Conservation (phyloP, 2,329 filamentous ascomycete genomes). For the Aspergillus sp. region DNA sequence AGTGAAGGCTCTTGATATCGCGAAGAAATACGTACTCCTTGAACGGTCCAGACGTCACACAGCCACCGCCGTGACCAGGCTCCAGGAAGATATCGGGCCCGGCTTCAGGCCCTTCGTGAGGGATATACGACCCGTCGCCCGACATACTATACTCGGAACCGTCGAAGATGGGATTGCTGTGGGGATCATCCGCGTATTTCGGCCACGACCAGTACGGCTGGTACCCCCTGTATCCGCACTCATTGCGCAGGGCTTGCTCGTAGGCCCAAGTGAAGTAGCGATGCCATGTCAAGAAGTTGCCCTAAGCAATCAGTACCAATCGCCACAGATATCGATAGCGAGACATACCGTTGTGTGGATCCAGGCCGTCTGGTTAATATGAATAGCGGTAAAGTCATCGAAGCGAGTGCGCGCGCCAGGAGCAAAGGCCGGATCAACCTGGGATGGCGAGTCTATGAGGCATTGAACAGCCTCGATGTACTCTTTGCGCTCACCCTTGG, state of each 20-base stretch:
- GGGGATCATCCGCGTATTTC: conserved; percentile 31
- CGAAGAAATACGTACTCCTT: conserved; percentile 6
- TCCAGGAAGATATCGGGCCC: conserved; percentile 32
- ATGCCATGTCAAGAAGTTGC: conserved; percentile 46
- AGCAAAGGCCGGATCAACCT: conserved; percentile 25
- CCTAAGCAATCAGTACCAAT: conserved; percentile 5
- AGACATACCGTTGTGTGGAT: conserved; percentile 42
- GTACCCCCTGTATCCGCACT: conserved; percentile 46
- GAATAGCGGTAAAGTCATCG: conserved; percentile 53
- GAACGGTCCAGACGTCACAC: conserved; percentile 17
- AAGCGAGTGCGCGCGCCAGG: conserved; percentile 49
- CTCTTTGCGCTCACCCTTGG: conserved; percentile 15
- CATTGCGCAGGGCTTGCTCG: conserved; percentile 43
- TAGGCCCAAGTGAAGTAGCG: conserved; percentile 45
- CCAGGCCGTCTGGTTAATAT: conserved; percentile 48
- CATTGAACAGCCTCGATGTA: conserved; percentile 51
- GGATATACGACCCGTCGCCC: conserved; percentile 44
- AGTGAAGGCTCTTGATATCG: neutral
- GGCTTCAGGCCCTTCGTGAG: conserved; percentile 20
- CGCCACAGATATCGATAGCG: neutral
- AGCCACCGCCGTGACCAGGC: conserved; percentile 27
- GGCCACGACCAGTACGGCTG: conserved; percentile 42
- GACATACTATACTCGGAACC: conserved; percentile 43
- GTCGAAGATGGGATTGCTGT: conserved; percentile 34
- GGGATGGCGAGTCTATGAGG: conserved; percentile 23